A percentile compares a stretch with the other conserved stretches of the same genome.
phyloP scores from a whole-genome alignment of 805 yeast species.

The Brettanomyces naardenensis region DNA sequence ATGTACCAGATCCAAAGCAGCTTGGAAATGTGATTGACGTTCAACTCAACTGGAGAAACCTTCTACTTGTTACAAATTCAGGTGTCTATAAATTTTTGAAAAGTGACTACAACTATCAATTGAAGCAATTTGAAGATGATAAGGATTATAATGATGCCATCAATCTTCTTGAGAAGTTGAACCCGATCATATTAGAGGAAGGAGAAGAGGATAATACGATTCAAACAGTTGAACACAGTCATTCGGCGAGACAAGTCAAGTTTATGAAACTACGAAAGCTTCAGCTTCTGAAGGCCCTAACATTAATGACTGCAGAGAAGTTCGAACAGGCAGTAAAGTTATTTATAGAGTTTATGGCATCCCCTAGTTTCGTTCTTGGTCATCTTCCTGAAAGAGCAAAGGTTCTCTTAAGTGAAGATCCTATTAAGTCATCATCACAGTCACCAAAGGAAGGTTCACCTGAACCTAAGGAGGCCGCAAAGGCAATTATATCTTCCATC shows the following conservation, averaged over 20 bases:
- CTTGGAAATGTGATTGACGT: slow-evolving; percentile 10
- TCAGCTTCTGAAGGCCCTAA: slow-evolving; percentile 32
- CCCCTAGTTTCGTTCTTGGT: slow-evolving; percentile 44
- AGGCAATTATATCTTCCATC: background rate
- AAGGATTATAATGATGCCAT: slow-evolving; percentile 37
- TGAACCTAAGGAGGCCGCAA: background rate
- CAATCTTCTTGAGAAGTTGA: slow-evolving; percentile 28
- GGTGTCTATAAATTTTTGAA: slow-evolving; percentile 22
- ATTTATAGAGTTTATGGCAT: slow-evolving; percentile 49
- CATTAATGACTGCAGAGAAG: slow-evolving; percentile 22
- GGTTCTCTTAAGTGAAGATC: background rate
- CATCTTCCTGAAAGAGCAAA: slow-evolving; percentile 32
- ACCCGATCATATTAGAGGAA: slow-evolving; percentile 18
- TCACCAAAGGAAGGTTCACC: background rate
- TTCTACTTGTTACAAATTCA: slow-evolving; percentile 23
- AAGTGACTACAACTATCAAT: slow-evolving; percentile 25
- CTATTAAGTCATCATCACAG: background rate
- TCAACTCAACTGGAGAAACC: slow-evolving; percentile 16
- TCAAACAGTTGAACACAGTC: slow-evolving; percentile 5
- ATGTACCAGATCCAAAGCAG: slow-evolving; percentile 1
- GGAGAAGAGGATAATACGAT: slow-evolving; percentile 2
- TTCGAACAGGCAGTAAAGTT: slow-evolving; percentile 32
- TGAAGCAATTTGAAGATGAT: slow-evolving; percentile 22
- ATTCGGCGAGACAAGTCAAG: slow-evolving; percentile 23
- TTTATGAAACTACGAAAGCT: slow-evolving; percentile 33